Evolutionary conservation across 192 early-diverging fungal species (phyloP).

Genomic region (Coemansia sp.): DNA sequence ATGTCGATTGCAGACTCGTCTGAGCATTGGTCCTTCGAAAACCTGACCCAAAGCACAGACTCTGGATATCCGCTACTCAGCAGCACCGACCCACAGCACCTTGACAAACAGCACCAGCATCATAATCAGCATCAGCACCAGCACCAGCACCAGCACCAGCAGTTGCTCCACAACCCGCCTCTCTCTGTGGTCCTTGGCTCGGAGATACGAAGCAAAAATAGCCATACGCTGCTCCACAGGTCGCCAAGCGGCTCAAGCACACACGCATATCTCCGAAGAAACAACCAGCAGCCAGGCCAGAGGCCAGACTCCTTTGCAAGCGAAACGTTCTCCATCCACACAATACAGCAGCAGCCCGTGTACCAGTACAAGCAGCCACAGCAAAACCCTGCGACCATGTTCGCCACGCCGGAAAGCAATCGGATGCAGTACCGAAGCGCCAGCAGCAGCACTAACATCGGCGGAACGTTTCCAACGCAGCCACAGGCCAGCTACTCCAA

Average conservation of each 20-base stretch:
- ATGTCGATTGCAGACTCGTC: slow-evolving; percentile 61
- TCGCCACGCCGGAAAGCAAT: slow-evolving; percentile 23
- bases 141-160: slow-evolving; percentile 20
- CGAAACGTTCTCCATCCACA: slow-evolving; percentile 24
- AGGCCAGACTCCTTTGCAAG: slow-evolving; percentile 32
- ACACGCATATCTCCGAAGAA: slow-evolving; percentile 21
- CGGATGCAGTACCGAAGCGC: slow-evolving; percentile 22
- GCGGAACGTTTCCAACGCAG: slow-evolving; percentile 2
- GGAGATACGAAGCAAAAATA: slow-evolving; percentile 9
- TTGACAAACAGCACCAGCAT: background rate
- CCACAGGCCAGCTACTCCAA: slow-evolving; percentile 3
- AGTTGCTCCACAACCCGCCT: slow-evolving; percentile 29
- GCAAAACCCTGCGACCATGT: slow-evolving; percentile 22
- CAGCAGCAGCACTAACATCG: slow-evolving; percentile 22
- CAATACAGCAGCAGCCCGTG: slow-evolving; percentile 21
- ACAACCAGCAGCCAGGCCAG: slow-evolving; percentile 1
- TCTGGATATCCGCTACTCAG: slow-evolving; percentile 27
- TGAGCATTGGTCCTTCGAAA: slow-evolving; percentile 55
- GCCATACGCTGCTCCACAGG: slow-evolving; percentile 12
- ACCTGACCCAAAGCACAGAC: slow-evolving; percentile 49
- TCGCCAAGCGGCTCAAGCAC: slow-evolving; percentile 37
- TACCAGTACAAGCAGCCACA: slow-evolving; percentile 14
- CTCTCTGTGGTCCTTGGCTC: slow-evolving; percentile 41
- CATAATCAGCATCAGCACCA: background rate
- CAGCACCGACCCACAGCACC: slow-evolving; percentile 1